A percentile compares a stretch with the other conserved stretches of the same genome.
phyloP scores from a whole-genome alignment of 2,329 filamentous ascomycete species.

The Mycosphaerella sp. region DNA sequence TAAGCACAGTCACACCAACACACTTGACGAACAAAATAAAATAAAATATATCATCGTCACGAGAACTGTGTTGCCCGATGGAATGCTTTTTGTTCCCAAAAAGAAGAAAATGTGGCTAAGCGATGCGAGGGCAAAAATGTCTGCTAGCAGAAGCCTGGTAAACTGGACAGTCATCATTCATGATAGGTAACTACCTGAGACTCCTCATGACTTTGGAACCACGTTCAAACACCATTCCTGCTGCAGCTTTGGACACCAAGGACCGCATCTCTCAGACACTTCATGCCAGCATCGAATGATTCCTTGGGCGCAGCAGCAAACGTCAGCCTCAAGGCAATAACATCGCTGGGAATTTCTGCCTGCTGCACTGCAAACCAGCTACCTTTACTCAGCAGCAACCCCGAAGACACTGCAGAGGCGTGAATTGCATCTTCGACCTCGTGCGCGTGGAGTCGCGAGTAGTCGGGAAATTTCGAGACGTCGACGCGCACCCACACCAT shows the following conservation, averaged over 20 bases:
- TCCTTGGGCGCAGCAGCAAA: constrained; percentile 13
- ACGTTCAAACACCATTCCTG: neutral
- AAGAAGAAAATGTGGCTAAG: no score
- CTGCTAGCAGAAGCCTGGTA: no score
- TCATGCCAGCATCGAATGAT: constrained; percentile 10
- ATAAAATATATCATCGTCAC: no score
- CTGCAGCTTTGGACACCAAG: neutral
- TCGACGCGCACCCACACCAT: constrained; percentile 24
- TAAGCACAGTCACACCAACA: no score
- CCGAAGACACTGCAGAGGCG: constrained; percentile 11
- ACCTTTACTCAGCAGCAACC: constrained; percentile 22
- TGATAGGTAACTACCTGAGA: neutral
- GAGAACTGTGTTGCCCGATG: no score
- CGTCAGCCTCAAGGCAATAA: constrained; percentile 3
- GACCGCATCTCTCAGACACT: constrained; percentile 8
- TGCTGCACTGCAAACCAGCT: constrained; percentile 18
- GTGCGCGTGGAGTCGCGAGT: neutral
- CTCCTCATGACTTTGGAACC: neutral
- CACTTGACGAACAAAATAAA: no score
- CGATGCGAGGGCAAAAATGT: no score
- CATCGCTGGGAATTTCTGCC: neutral
- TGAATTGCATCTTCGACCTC: constrained; percentile 24
- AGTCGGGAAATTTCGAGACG: neutral
- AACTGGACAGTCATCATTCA: no score
- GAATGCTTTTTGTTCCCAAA: no score